Base-by-base conservation (phyloP, 768 basidiomycete species). In the Pulveroboletus sp. region DNA sequence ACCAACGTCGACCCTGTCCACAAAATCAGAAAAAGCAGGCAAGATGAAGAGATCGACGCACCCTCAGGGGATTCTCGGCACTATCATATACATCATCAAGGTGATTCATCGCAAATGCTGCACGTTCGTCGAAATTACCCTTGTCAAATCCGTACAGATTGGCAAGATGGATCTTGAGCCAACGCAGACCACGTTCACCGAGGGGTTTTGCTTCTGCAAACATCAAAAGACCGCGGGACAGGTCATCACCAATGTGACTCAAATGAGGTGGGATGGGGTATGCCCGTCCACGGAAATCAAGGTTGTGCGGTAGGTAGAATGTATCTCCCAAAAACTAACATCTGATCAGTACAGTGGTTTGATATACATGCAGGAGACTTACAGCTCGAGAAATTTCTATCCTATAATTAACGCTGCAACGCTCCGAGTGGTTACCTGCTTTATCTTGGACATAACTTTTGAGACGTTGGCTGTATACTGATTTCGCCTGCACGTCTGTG, bases 181-280 rank as follows among this genome's bases (percentile, higher is more conserved):
- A 97, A 5, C 87, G 80, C 32, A 98, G 71, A 27, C 96, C 96
- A 9, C 83, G 81, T 54, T 78, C 81, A 37, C 92, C 93, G 2
- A 99, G 77, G 2, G 86, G 83, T 63, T 84, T 87, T 35, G 77
- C 71, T 40, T 88, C 87, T 5, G 78, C 89, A 54, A 99, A 99
- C 45, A 75, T 78, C 26, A 99, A 78, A 39, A 99, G 71, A 5
- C 93, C 89, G 60, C 95, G 84, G 45, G 82, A 84, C 18, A 98
- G 76, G 66, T 99, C 95, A 65, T 99, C 92, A 8, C 95, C 94
- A 47, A 97, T 88, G 58, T 98, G 95, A 60, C 85, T 93, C 46
- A 99, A 76, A 73, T 97, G 92, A 5, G 94, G 93, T 1, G 95
- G 94, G 38, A 96, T 85, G 10, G 96, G 95, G 64, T 99, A 99